Evolutionary conservation across 1,139 yeast genomes (phyloP).

Genomic region (Citeromyces siamensis): DNA sequence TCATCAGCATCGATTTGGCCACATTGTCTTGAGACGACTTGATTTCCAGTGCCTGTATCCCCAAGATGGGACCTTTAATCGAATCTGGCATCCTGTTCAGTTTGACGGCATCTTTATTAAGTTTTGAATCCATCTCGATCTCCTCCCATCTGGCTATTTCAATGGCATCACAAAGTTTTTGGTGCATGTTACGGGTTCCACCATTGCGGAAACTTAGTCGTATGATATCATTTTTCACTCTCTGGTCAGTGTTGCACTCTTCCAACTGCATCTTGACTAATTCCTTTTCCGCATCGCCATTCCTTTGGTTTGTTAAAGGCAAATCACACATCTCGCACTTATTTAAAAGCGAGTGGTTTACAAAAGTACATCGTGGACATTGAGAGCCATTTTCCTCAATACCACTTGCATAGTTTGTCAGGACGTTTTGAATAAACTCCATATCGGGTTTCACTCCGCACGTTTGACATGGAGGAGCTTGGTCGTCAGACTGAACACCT

Average conservation of each 20-base stretch:
- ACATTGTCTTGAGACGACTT: slow-evolving; percentile 43
- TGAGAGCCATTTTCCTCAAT: not conserved
- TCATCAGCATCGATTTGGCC: slow-evolving; percentile 50
- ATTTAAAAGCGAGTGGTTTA: slow-evolving; percentile 68
- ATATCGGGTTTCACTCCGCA: slow-evolving; percentile 58
- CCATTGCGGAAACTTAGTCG: slow-evolving; percentile 55
- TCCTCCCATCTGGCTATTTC: slow-evolving; percentile 35
- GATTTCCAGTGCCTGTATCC: slow-evolving; percentile 63
- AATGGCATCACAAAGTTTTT: slow-evolving; percentile 26
- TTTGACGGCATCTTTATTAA: slow-evolving; percentile 27
- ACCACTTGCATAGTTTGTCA: slow-evolving; percentile 1
- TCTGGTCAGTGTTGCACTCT: slow-evolving; percentile 3
- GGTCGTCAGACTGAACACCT: slow-evolving; percentile 6
- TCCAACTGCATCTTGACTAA: slow-evolving; percentile 7
- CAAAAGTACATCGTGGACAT: slow-evolving; percentile 78
- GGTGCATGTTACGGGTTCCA: slow-evolving; percentile 37
- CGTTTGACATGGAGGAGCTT: slow-evolving; percentile 48
- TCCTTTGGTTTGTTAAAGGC: slow-evolving; percentile 13
- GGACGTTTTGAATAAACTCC: slow-evolving; percentile 20
- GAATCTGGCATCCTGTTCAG: slow-evolving; percentile 9
- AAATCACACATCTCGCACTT: slow-evolving; percentile 86
- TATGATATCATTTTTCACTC: slow-evolving; percentile 13
- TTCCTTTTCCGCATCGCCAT: slow-evolving; percentile 7
- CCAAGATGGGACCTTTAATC: slow-evolving; percentile 11
- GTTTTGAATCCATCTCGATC: slow-evolving; percentile 23